phyloP scores from a whole-genome alignment of 2,329 filamentous ascomycete genomes.

The Ustilaginoidea virens region DNA sequence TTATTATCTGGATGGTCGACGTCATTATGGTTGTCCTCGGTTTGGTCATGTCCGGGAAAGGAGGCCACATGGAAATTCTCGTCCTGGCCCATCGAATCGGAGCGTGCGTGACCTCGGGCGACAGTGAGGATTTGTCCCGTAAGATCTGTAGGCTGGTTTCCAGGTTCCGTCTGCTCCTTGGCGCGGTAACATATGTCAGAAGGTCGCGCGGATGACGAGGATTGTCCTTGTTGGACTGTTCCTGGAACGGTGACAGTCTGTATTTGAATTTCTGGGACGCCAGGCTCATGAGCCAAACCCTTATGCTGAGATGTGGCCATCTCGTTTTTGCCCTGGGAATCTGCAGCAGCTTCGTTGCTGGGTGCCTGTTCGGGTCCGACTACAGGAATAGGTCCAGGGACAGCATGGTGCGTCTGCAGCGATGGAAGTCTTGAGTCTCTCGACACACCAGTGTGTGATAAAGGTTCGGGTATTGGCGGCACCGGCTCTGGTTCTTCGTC shows the following conservation, averaged over 20 bases:
- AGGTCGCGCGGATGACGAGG: too few species aligned
- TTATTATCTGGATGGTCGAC: slow-evolving; percentile 3
- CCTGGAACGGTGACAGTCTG: too few species aligned
- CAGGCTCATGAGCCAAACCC: too few species aligned
- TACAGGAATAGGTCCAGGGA: background rate
- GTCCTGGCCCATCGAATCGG: slow-evolving; percentile 1
- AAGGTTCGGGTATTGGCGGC: slow-evolving; percentile 1
- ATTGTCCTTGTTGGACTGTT: too few species aligned
- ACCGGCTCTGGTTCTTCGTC: slow-evolving; percentile 20
- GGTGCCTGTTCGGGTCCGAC: too few species aligned
- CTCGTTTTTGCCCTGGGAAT: too few species aligned
- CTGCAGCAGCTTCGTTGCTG: too few species aligned
- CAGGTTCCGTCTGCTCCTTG: slow-evolving; percentile 46
- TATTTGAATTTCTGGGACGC: too few species aligned
- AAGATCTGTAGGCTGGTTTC: slow-evolving; percentile 34
- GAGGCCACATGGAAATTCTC: background rate
- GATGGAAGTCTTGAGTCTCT: slow-evolving; percentile 5
- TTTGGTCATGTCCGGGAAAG: too few species aligned
- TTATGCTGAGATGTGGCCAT: too few species aligned
- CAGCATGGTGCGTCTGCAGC: slow-evolving; percentile 2
- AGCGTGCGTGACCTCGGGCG: background rate
- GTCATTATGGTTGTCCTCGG: background rate
- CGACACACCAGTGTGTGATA: background rate
- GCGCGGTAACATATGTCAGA: too few species aligned
- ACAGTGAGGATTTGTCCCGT: slow-evolving; percentile 35